Base-by-base conservation (phyloP, 2,329 filamentous ascomycete genomes). In the Ceratocystis cubensis region DNA sequence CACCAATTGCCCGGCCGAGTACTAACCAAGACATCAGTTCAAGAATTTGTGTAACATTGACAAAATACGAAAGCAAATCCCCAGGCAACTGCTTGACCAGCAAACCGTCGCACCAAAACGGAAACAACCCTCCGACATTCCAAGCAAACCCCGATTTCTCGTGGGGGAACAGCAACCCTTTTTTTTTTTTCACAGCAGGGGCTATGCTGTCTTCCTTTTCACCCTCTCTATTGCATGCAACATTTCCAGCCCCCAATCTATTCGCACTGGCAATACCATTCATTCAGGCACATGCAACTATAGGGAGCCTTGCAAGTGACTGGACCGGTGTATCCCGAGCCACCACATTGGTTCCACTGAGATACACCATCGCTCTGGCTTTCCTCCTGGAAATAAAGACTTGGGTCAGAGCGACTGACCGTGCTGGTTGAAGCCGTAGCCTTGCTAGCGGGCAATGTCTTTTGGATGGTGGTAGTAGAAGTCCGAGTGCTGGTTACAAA, bases 251-350 rank as follows among this genome's bases (percentile, higher is more conserved):
- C 8, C 7, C 33, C 33, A 37, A 3, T 3, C 57, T 66, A 71
- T 22, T 70, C 46, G 61, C 71, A 72, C 67, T 71, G 70, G 63
- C 69, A 70, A 69, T 71, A 71, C 65, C 68, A 71, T 41, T 70
- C 65, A n/a, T 71, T 71, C 28, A 65, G 37, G 15, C 62, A 65
- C 15, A 65, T 69, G 61, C 71, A 72, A 5, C 61, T 66, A 7
- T 63, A 69, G 13, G 68, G 64, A 5, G 68, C 63, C 48, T 57
- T 62, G 63, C 71, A 72, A 17, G 50, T 65, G 41, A 69, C 70
- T 1, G 70, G 59, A 0, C 71, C 70, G 1, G 62, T 67, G 69
- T 69, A 72, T 33, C 30, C 37, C 8, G 2, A 63, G 1, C 71
- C 71, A 28, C 71, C 71, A 56, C 71, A 72, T 64, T 72, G 71